Base-by-base conservation (phyloP, 176 grass and related monocot genomes). In the Ensete ventricosum region DNA sequence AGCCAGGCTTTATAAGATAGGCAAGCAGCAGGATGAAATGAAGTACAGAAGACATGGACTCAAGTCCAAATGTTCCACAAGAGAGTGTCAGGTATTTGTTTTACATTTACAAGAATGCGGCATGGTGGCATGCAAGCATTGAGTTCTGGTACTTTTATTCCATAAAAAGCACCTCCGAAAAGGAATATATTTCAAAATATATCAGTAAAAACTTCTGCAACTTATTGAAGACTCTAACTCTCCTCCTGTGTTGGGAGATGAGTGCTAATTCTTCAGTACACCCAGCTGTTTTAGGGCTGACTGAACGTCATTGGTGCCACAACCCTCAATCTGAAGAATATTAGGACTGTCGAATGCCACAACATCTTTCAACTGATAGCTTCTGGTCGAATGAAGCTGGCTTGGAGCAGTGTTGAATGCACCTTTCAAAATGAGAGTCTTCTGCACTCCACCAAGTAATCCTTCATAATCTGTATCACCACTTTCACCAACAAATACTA, bases 391-490 rank as follows among this genome's bases (percentile, higher is more conserved):
- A 50, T 84, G 87, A 55, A 92, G 78, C 69, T 83, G 82, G 11
- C 91, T 96, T 73, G 85, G 73, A 2, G 79, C 50, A 48, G 55
- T 82, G 75, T 94, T 92, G 50, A 99, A 90, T 10, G 87, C 73
- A n/a, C 90, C 90, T 78, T 91, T 99, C 76, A 99, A 78, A 75
- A 99, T 91, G 25, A 99, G 14, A 14, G 88, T 91, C 83, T 88
- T 94, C 74, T 99, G 88, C 75, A 94, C 53, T 34, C 90, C 90
- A 8, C 89, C 83, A 19, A 99, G 82, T 53, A 93, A 76, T 67
- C 88, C 95, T 84, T 99, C 95, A 1, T 94, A 91, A 71, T 99
- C 95, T 58, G 95, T 86, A 59, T 94, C 95, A 6, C 95, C 95
- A 11, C 85, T 99, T 85, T 93, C 95, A 9, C 95, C 95, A 22